Evolutionary conservation across 768 basidiomycete species (phyloP).

Genomic region (Boletus speciosus): DNA sequence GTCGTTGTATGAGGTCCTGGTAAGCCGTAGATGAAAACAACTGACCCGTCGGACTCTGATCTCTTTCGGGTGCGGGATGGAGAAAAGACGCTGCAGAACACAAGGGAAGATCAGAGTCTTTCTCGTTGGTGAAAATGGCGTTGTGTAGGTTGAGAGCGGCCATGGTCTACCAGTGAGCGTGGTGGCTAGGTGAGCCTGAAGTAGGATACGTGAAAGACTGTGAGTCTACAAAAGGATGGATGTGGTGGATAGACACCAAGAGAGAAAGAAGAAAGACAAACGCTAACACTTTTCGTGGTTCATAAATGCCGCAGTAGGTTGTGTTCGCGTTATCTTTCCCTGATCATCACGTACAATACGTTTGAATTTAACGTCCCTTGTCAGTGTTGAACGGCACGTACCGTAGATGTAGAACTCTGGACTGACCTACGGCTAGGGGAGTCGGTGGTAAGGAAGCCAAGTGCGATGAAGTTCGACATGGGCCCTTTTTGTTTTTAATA

Average conservation of each 20-base stretch:
- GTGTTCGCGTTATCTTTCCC: slow-evolving; percentile 5
- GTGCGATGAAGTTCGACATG: slow-evolving; percentile 2
- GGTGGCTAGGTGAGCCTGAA: slow-evolving; percentile 7
- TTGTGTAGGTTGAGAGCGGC: slow-evolving; percentile 59
- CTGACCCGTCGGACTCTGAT: slow-evolving; percentile 12
- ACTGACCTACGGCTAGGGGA: slow-evolving; percentile 12
- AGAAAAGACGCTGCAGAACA: slow-evolving; percentile 23
- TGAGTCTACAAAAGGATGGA: slow-evolving; percentile 10
- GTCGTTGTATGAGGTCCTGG: slow-evolving; percentile 36
- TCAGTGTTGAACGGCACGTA: background rate
- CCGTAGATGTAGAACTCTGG: background rate
- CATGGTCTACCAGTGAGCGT: slow-evolving; percentile 39
- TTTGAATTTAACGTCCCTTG: background rate
- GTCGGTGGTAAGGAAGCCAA: background rate
- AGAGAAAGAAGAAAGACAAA: slow-evolving; percentile 12
- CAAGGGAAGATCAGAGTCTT: slow-evolving; percentile 11
- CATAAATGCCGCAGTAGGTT: slow-evolving; percentile 12
- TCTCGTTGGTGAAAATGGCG: slow-evolving; percentile 43
- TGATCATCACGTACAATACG: slow-evolving; percentile 7
- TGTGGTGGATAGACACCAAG: slow-evolving; percentile 5
- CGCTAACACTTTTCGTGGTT: slow-evolving; percentile 9
- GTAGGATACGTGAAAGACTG: slow-evolving; percentile 7
- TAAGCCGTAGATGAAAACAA: slow-evolving; percentile 29
- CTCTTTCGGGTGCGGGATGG: slow-evolving; percentile 10
- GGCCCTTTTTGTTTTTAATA: slow-evolving; percentile 16